Percentiles rank a stretch among this genome's conserved stretches.
phyloP scores from a whole-genome alignment of 139 green algal species.

The Microglena sp. region DNA sequence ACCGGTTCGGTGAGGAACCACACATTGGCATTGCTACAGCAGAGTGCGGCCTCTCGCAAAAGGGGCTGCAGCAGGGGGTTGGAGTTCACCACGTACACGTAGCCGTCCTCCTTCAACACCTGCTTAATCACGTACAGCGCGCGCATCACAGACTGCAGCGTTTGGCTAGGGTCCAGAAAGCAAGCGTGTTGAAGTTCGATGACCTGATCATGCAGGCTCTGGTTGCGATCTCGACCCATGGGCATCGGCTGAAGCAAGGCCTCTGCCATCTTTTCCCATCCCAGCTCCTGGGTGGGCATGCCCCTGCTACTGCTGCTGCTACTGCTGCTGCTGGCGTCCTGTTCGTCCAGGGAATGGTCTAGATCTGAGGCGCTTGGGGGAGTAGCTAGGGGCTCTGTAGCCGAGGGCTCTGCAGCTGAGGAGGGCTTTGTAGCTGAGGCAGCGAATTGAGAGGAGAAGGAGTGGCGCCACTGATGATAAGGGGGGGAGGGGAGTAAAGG shows the following conservation, averaged over 20 bases:
- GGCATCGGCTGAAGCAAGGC: slow-evolving; percentile 15
- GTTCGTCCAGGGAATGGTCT: no score
- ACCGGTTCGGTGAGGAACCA: no score
- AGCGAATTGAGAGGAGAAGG: no score
- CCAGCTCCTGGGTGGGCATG: not conserved
- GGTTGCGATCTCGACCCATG: slow-evolving; percentile 1
- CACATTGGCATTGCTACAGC: slow-evolving; percentile 40
- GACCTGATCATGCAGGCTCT: slow-evolving; percentile 3
- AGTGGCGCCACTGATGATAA: no score
- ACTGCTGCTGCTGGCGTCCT: no score
- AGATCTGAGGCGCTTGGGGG: no score
- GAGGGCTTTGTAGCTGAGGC: no score
- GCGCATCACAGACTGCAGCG: slow-evolving; percentile 25
- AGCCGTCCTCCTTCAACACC: slow-evolving; percentile 19
- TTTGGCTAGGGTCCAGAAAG: slow-evolving; percentile 20
- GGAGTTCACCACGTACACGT: slow-evolving; percentile 39
- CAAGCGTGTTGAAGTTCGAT: not conserved
- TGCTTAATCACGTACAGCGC: slow-evolving; percentile 25
- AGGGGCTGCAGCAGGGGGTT: slow-evolving; percentile 28
- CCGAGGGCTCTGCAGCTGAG: no score
- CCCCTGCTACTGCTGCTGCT: no score
- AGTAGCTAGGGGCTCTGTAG: no score
- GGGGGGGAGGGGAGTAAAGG: no score
- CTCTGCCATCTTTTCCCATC: slow-evolving; percentile 2
- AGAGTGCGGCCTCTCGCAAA: slow-evolving; percentile 22